phyloP scores from a whole-genome alignment of 2,329 filamentous ascomycete species.

The Coniosporium tulheliwenetii region DNA sequence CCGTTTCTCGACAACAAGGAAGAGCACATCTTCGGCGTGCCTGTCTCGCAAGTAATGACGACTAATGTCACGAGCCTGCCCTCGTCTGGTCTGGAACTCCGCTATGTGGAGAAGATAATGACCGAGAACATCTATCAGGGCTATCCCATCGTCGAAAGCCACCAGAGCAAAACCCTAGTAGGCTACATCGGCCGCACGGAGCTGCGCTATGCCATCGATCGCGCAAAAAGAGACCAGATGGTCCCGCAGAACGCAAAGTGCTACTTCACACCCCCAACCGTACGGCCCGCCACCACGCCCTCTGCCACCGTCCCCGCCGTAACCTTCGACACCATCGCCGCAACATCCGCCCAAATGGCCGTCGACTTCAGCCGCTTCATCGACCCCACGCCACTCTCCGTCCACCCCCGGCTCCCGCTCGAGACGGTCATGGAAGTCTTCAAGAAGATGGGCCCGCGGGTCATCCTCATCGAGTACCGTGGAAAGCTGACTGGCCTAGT shows the following conservation, averaged over 20 bases:
- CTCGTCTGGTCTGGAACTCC: conserved; percentile 55
- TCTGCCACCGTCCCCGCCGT: conserved; percentile 17
- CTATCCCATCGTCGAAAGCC: conserved; percentile 77
- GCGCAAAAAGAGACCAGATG: conserved; percentile 52
- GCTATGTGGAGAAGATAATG: conserved; percentile 62
- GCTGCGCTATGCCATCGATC: conserved; percentile 75
- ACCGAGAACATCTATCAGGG: conserved; percentile 73
- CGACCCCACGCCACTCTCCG: conserved; percentile 76
- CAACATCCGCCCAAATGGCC: conserved; percentile 37
- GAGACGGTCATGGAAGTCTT: conserved; percentile 99
- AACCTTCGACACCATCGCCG: conserved; percentile 45
- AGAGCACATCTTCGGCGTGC: conserved; percentile 89
- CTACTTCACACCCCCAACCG: conserved; percentile 44
- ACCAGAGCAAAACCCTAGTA: conserved; percentile 53
- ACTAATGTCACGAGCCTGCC: conserved; percentile 59
- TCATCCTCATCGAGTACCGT: conserved; percentile 83
- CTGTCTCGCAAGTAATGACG: conserved; percentile 83
- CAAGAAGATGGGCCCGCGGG: conserved; percentile 89
- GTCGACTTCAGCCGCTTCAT: conserved; percentile 80
- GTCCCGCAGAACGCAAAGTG: conserved; percentile 57
- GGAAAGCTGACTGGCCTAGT: conserved; percentile 73
- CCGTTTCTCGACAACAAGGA: conserved; percentile 96
- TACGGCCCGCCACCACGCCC: conserved; percentile 12
- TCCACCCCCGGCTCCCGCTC: conserved; percentile 77
- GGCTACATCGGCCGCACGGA: conserved; percentile 92